Evolutionary conservation across 192 early-diverging fungal genomes (phyloP).

Genomic region (Coemansia erecta): DNA sequence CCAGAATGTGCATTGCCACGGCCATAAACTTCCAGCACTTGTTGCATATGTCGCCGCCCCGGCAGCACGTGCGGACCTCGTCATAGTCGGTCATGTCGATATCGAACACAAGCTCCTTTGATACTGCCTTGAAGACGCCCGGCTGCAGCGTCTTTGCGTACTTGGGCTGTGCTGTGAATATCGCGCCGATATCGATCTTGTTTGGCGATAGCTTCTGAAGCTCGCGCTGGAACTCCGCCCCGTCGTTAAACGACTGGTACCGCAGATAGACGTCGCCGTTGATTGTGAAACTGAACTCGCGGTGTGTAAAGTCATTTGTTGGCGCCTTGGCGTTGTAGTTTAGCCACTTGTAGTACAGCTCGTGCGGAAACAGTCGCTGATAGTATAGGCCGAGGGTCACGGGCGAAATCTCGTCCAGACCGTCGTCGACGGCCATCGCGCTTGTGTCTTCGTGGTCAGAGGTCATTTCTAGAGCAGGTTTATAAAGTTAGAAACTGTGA

Average conservation of each 20-base stretch:
- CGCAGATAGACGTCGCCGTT: constrained; percentile 80
- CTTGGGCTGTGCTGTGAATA: constrained; percentile 83
- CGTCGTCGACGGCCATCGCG: constrained; percentile 23
- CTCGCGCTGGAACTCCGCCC: constrained; percentile 72
- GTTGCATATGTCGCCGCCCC: constrained; percentile 78
- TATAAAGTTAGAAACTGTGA: no score
- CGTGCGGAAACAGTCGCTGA: constrained; percentile 81
- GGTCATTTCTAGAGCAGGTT: not conserved
- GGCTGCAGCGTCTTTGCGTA: constrained; percentile 75
- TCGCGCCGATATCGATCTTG: constrained; percentile 97
- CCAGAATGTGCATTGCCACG: constrained; percentile 83
- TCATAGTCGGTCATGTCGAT: constrained; percentile 99
- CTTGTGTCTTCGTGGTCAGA: constrained; percentile 4
- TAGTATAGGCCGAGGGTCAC: constrained; percentile 73
- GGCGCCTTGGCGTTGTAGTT: constrained; percentile 57
- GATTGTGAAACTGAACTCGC: constrained; percentile 92
- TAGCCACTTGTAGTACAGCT: constrained; percentile 81
- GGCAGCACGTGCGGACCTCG: constrained; percentile 93
- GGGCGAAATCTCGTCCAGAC: constrained; percentile 35
- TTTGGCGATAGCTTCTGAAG: constrained; percentile 73
- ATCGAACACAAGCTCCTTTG: constrained; percentile 96
- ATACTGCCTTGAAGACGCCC: constrained; percentile 69
- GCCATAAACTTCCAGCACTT: constrained; percentile 97
- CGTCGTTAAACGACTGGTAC: constrained; percentile 78
- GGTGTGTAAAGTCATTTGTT: constrained; percentile 73